phyloP scores from a whole-genome alignment of 305 asterid genomes.

The Fraxinus greggii region DNA sequence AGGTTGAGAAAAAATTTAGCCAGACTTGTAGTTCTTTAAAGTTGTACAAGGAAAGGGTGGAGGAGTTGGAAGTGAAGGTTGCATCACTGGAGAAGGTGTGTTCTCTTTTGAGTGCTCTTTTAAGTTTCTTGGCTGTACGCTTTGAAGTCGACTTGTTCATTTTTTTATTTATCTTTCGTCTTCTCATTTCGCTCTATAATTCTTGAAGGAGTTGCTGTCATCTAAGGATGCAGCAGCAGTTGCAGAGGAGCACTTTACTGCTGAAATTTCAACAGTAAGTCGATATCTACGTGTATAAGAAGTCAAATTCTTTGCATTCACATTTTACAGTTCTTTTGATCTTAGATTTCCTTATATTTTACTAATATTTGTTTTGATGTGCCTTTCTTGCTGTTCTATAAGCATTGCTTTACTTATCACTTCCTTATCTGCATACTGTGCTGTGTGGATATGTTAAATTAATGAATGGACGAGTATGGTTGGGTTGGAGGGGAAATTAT shows the following conservation, averaged over 20 bases:
- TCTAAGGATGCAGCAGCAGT: slow-evolving; percentile 71
- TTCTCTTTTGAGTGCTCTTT: slow-evolving; percentile 14
- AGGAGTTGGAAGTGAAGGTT: slow-evolving; percentile 80
- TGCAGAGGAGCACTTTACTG: slow-evolving; percentile 63
- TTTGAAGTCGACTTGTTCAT: slow-evolving; percentile 1
- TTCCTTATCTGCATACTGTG: slow-evolving; percentile 1
- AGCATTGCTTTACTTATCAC: neutral
- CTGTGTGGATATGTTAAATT: neutral
- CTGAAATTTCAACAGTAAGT: slow-evolving; percentile 80
- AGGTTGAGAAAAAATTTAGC: slow-evolving; percentile 65
- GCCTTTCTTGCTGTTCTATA: neutral
- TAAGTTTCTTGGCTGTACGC: neutral
- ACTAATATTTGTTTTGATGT: neutral
- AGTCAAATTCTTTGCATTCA: neutral
- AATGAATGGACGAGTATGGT: neutral
- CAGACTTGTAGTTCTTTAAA: slow-evolving; percentile 55
- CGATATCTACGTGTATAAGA: neutral
- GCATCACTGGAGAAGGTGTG: slow-evolving; percentile 65
- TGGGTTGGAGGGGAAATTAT: neutral
- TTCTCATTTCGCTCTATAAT: slow-evolving; percentile 1
- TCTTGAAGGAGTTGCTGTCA: slow-evolving; percentile 62
- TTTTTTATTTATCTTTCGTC: neutral
- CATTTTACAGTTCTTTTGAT: neutral
- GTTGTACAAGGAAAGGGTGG: slow-evolving; percentile 61
- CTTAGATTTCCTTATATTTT: neutral